These are phyloP conservation scores for Lodderomyces jiufengensis DNA, from an alignment of 1,139 yeast genomes.

Conservation along the genomic window DNA sequence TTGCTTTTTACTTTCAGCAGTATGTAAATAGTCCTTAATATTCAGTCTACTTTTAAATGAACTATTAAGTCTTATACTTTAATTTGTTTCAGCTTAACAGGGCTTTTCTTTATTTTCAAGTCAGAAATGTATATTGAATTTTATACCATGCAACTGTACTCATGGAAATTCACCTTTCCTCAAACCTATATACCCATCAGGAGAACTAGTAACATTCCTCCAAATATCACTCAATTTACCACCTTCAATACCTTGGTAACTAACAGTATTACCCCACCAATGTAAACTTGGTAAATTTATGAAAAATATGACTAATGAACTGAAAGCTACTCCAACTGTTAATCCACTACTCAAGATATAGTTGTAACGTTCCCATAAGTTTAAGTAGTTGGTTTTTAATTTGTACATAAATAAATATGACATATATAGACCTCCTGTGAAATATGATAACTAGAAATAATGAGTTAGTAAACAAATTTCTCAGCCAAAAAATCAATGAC, in stretches of 20 bases:
- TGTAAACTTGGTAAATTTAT: conserved; percentile 34
- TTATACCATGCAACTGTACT: not conserved
- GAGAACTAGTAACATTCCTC: conserved; percentile 33
- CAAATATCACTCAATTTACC: conserved; percentile 22
- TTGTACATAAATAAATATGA: conserved; percentile 51
- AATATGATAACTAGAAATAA: conserved; percentile 34
- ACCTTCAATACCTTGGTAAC: conserved; percentile 47
- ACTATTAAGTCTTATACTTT: too few relatives aligned
- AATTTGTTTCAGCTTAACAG: too few relatives aligned
- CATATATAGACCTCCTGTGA: conserved; percentile 48
- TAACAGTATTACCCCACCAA: conserved; percentile 62
- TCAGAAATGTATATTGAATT: too few relatives aligned
- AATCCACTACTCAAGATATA: conserved; percentile 57
- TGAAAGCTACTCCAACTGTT: conserved; percentile 57
- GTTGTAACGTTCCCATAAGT: conserved; percentile 66
- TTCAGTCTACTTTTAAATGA: too few relatives aligned
- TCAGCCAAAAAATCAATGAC: too few relatives aligned
- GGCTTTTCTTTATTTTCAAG: too few relatives aligned
- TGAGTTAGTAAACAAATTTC: too few relatives aligned
- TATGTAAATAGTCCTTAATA: too few relatives aligned
- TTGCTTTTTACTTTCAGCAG: too few relatives aligned
- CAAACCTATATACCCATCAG: conserved; percentile 44
- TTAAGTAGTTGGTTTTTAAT: conserved; percentile 44
- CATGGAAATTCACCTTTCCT: conserved; percentile 39
- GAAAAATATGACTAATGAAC: conserved; percentile 55